Evolutionary conservation across 768 basidiomycete genomes (phyloP).

Genomic region (Cystoderma amianthinum): DNA sequence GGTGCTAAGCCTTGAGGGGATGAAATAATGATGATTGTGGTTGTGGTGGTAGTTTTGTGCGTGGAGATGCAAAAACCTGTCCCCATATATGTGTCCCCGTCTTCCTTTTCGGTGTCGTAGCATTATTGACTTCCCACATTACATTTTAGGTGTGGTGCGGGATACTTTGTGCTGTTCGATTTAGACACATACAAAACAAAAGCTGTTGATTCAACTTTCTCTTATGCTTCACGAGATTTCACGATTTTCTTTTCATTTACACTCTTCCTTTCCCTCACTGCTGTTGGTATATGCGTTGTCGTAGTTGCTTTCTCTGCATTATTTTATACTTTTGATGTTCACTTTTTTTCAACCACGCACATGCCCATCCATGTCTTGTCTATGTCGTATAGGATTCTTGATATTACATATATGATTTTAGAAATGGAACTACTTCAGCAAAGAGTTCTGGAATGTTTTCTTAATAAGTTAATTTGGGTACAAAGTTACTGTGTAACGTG

Average conservation of each 20-base stretch:
- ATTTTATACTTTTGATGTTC: not conserved
- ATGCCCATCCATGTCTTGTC: too few relatives aligned
- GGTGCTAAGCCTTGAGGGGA: constrained; percentile 5
- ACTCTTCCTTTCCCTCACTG: not conserved
- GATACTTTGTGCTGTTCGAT: not conserved
- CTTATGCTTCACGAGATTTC: not conserved
- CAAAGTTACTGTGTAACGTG: too few relatives aligned
- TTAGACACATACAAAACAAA: not conserved
- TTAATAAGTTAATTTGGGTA: too few relatives aligned
- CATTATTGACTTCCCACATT: too few relatives aligned
- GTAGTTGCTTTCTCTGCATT: not conserved
- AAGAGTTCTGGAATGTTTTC: too few relatives aligned
- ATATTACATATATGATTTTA: too few relatives aligned
- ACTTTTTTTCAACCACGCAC: too few relatives aligned
- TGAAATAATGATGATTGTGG: not conserved
- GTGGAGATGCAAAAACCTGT: not conserved
- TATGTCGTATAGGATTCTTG: too few relatives aligned
- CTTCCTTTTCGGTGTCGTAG: not conserved
- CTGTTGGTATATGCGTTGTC: constrained; percentile 1
- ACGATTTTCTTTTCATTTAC: not conserved
- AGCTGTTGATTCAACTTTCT: not conserved
- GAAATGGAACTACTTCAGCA: too few relatives aligned
- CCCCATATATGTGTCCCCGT: not conserved
- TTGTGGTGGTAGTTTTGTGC: not conserved
- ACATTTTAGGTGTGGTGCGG: not conserved